Percentiles rank a stretch among this genome's conserved stretches.
phyloP scores from a whole-genome alignment of 2,329 filamentous ascomycete genomes.

The Hawksworthiomyces lignivorus region DNA sequence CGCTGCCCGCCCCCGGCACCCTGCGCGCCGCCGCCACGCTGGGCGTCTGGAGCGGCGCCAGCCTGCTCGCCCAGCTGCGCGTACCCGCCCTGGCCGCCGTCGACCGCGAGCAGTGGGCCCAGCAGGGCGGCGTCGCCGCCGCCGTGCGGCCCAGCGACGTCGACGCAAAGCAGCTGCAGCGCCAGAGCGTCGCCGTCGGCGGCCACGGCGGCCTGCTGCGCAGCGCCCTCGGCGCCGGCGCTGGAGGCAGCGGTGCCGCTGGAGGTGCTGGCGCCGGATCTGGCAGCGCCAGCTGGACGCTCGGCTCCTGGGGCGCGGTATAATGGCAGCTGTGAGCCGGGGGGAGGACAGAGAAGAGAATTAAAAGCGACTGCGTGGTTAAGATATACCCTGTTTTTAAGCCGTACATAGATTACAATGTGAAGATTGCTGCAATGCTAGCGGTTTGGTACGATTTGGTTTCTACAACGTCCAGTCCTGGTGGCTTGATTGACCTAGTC shows the following conservation, averaged over 20 bases:
- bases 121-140: slow-evolving; percentile 54
- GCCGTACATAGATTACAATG: too few relatives aligned
- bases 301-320: slow-evolving; percentile 53
- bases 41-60: slow-evolving; percentile 68
- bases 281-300: slow-evolving; percentile 47
- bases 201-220: slow-evolving; percentile 31
- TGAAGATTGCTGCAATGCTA: too few relatives aligned
- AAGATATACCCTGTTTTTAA: too few relatives aligned
- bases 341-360: neutral
- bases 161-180: slow-evolving; percentile 48
- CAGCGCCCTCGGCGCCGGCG: slow-evolving; percentile 26
- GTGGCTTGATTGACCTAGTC: too few relatives aligned
- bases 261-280: slow-evolving; percentile 2
- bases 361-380: too few relatives aligned
- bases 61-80: slow-evolving; percentile 60
- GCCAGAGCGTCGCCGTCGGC: slow-evolving; percentile 57
- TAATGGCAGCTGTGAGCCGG: too few relatives aligned
- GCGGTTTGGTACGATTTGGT: too few relatives aligned
- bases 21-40: slow-evolving; percentile 61
- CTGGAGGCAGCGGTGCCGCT: slow-evolving; percentile 21
- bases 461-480: too few relatives aligned
- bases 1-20: too few relatives aligned
- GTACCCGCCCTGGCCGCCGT: slow-evolving; percentile 61
- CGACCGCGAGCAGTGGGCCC: slow-evolving; percentile 63
- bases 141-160: slow-evolving; percentile 54